Conservation (phyloP, 116 monocot genomes). For the Cymodocea nodosa region DNA sequence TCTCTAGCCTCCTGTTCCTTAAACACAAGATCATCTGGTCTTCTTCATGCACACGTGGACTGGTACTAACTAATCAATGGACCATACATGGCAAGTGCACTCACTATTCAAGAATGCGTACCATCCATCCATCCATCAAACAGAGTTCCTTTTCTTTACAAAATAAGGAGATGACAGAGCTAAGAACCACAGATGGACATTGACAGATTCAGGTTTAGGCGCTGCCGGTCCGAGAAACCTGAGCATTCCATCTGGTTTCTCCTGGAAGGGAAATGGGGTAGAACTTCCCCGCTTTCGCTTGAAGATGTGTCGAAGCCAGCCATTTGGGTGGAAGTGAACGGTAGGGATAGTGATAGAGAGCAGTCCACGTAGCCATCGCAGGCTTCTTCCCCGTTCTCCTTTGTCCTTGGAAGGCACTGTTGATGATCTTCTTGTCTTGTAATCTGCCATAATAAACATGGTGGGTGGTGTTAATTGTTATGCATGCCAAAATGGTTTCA, state of each 20-base stretch:
- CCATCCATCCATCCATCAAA: no score
- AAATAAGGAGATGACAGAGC: neutral
- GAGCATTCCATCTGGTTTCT: conserved; percentile 15
- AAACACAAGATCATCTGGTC: no score
- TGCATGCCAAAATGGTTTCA: no score
- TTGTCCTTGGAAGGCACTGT: neutral
- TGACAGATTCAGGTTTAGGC: conserved; percentile 52
- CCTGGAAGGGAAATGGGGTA: conserved; percentile 15
- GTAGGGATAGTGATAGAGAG: conserved; percentile 38
- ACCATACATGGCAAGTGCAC: no score
- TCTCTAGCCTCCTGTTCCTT: no score
- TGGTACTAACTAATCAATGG: no score
- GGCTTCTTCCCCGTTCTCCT: neutral
- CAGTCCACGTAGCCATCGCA: conserved; percentile 4
- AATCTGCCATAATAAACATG: no score
- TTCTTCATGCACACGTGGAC: no score
- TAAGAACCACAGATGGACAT: conserved; percentile 47
- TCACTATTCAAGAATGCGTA: no score
- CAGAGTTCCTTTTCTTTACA: neutral
- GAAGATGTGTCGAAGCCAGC: conserved; percentile 10
- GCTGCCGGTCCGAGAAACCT: conserved; percentile 9
- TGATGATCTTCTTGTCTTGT: neutral
- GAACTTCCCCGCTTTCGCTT: conserved; percentile 30
- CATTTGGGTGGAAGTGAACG: conserved; percentile 10
- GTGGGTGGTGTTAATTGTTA: no score